Percentiles rank a stretch among this genome's conserved stretches.
phyloP scores from a whole-genome alignment of 352 stramenopile species.

The Phytopythium oedochilum region DNA sequence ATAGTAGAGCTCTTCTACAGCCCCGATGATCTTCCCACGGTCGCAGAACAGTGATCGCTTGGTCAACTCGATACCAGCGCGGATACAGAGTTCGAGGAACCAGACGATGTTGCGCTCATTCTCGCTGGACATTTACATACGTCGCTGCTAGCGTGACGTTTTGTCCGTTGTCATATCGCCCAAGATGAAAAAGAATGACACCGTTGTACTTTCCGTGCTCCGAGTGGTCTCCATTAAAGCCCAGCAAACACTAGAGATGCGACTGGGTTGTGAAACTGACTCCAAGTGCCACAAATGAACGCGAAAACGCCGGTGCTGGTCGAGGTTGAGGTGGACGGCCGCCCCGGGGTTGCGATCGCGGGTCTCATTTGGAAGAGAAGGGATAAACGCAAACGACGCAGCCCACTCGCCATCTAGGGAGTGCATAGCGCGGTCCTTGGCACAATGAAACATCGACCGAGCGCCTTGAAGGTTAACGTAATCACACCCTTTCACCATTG shows the following conservation, averaged over 20 bases:
- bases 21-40: no score
- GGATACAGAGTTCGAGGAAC: background rate
- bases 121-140: constrained; percentile 6
- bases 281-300: constrained; percentile 6
- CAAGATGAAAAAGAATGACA: background rate
- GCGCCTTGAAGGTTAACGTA: background rate
- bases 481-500: constrained; percentile 3
- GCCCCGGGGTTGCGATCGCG: constrained; percentile 4
- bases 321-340: background rate
- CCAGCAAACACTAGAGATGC: constrained; percentile 1
- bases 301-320: constrained; percentile 8
- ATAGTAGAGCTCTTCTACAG: no score
- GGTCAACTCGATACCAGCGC: background rate
- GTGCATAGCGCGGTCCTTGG: background rate
- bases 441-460: constrained; percentile 3
- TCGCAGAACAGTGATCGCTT: background rate
- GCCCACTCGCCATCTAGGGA: constrained; percentile 1
- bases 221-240: constrained; percentile 9
- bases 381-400: constrained; percentile 1
- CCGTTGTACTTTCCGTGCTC: constrained; percentile 6
- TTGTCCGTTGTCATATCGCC: constrained; percentile 2
- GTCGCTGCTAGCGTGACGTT: constrained; percentile 4
- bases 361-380: background rate
- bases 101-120: constrained; percentile 5
- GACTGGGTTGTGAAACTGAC: background rate